Percentiles rank a stretch among this genome's conserved stretches.
phyloP scores from a whole-genome alignment of 257 asterid genomes.

The Marsdenia floribunda region DNA sequence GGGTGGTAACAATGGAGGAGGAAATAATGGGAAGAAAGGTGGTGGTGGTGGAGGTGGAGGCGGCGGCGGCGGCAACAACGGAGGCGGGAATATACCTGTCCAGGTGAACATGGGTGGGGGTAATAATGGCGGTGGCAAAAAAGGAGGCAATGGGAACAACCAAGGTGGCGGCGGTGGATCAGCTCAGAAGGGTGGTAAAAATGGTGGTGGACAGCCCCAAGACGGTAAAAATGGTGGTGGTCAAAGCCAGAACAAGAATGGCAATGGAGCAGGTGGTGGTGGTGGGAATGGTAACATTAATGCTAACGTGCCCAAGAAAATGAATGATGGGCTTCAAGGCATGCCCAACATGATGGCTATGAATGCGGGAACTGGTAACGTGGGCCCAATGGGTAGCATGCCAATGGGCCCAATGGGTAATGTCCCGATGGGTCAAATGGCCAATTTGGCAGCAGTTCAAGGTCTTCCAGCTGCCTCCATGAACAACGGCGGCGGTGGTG shows the following conservation, averaged over 20 bases:
- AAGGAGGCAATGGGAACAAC: constrained; percentile 39
- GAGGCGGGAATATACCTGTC: constrained; percentile 31
- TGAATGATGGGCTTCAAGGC: constrained; percentile 73
- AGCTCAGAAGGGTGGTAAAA: constrained; percentile 43
- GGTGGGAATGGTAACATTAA: constrained; percentile 35
- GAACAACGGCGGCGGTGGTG: constrained; percentile 37
- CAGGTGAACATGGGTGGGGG: constrained; percentile 50
- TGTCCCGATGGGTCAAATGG: constrained; percentile 46
- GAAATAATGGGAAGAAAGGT: constrained; percentile 18
- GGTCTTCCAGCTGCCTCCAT: constrained; percentile 55
- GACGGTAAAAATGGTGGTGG: constrained; percentile 22
- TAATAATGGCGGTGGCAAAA: constrained; percentile 27
- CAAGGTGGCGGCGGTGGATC: constrained; percentile 26
- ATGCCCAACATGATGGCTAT: constrained; percentile 85
- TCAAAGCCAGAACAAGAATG: constrained; percentile 27
- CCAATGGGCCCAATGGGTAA: constrained; percentile 18
- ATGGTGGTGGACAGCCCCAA: constrained; percentile 54
- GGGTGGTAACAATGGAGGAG: constrained; percentile 36
- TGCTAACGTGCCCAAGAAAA: constrained; percentile 51
- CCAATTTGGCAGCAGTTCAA: constrained; percentile 44
- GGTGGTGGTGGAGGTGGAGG: constrained; percentile 19
- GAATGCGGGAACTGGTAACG: constrained; percentile 40
- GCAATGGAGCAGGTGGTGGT: constrained; percentile 22
- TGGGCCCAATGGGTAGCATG: constrained; percentile 45
- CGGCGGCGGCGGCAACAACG: constrained; percentile 1